Conservation (phyloP, 2,329 filamentous ascomycete species). For the Colletotrichum sp. region DNA sequence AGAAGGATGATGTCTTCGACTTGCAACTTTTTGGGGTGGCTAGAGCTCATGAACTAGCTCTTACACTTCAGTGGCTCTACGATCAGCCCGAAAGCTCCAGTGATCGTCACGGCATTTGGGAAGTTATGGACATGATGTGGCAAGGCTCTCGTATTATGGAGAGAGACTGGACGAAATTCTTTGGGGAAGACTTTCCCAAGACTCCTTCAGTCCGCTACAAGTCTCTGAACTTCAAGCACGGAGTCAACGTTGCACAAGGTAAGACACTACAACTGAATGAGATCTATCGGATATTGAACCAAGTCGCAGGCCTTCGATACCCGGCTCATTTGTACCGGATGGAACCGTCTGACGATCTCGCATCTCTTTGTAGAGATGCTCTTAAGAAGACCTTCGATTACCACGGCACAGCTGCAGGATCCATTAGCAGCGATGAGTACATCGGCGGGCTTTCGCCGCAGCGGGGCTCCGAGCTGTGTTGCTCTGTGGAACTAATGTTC, state of each 20-base stretch:
- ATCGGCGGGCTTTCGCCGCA: slow-evolving; percentile 40
- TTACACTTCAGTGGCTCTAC: slow-evolving; percentile 44
- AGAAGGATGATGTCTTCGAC: slow-evolving; percentile 46
- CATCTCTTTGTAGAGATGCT: slow-evolving; percentile 38
- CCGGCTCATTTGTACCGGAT: slow-evolving; percentile 45
- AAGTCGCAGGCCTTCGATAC: slow-evolving; percentile 38
- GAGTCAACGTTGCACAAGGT: slow-evolving; percentile 50
- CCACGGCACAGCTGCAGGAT: slow-evolving; percentile 44
- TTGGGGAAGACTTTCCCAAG: slow-evolving; percentile 16
- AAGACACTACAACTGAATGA: slow-evolving; percentile 5
- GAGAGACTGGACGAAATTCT: slow-evolving; percentile 37
- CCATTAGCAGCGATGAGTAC: slow-evolving; percentile 46
- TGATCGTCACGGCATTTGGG: slow-evolving; percentile 33
- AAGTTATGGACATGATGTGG: slow-evolving; percentile 44
- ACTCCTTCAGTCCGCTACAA: slow-evolving; percentile 25
- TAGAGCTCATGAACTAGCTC: slow-evolving; percentile 43
- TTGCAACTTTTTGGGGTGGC: slow-evolving; percentile 35
- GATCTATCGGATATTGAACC: neutral
- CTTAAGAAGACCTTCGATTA: slow-evolving; percentile 40
- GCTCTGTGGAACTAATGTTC: slow-evolving; percentile 36
- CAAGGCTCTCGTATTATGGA: slow-evolving; percentile 27
- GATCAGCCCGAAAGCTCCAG: slow-evolving; percentile 33
- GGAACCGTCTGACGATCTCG: slow-evolving; percentile 38
- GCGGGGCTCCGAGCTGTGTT: slow-evolving; percentile 40
- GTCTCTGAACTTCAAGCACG: slow-evolving; percentile 42